Base-by-base conservation (phyloP, 192 early-diverging fungal species). In the Diversispora epigaea region DNA sequence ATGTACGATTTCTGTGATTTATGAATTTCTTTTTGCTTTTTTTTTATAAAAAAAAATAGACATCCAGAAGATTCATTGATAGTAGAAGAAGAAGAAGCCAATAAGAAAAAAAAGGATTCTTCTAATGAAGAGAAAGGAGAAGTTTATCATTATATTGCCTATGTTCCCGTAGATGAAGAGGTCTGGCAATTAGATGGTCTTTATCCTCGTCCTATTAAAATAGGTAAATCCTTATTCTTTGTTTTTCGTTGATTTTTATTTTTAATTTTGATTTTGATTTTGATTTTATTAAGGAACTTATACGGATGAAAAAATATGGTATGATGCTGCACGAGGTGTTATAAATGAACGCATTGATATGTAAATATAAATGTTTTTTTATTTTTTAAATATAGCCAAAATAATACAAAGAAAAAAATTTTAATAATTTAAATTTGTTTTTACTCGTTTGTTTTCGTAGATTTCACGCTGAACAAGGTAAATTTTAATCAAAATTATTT, bases 111-210 rank as follows among this genome's bases (percentile, higher is more conserved):
- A 19, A 41, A 57, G n/a, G 44, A 46, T 40, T 32, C 15, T 52
- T 39, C 43, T 25, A n/a, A 60, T 50, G 46, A 75, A 21, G 45
- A 65, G 12, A 45, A 66, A 66, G 9, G 78, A 44, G 82, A 86
- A 39, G 58, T 85, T 67, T 91, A 88, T 69, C 89, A 91, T 75
- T 86, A 86, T 68, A 77, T 91, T 52, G 86, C 82, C 68, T 90
- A 89, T 73, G 83, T 91, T 69, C 85, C 86, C 8, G 78, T 83
- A 4, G 73, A 66, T 54, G 88, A 89, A 0, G 75, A 83, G 22
- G 71, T 92, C 50, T 91, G 87, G 77, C 90, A 92, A 80, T 79
- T 92, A 60, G 91, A 92, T 73, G 90, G 91, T 6, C 80, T 91
- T 40, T 81, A 82, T 70, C 80, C 68, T 5, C 77, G 77, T 32